Evolutionary conservation across 805 yeast species (phyloP).

Genomic region (Suhomyces pyralidae): DNA sequence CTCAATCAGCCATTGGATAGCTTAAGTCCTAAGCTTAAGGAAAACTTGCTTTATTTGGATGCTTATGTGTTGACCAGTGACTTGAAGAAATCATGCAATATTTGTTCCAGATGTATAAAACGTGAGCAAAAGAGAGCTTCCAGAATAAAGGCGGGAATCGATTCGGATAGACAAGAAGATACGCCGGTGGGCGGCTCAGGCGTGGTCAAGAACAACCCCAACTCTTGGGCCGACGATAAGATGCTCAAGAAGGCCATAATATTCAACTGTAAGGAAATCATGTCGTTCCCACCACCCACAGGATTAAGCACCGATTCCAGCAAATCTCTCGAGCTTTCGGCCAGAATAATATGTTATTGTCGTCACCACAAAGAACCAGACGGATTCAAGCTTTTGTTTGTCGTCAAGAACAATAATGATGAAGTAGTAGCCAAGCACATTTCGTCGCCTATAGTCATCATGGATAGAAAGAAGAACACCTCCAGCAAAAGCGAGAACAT

Average conservation of each 20-base stretch:
- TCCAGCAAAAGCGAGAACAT: slow-evolving; percentile 13
- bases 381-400: slow-evolving; percentile 75
- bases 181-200: slow-evolving; percentile 18
- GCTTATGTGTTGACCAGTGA: slow-evolving; percentile 72
- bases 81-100: slow-evolving; percentile 53
- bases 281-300: slow-evolving; percentile 64
- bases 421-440: slow-evolving; percentile 67
- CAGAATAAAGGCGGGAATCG: slow-evolving; percentile 72
- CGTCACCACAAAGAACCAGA: slow-evolving; percentile 88
- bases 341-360: slow-evolving; percentile 92
- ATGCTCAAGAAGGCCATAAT: slow-evolving; percentile 79
- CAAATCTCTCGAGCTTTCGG: slow-evolving; percentile 47
- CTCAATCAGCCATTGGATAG: slow-evolving; percentile 49
- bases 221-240: slow-evolving; percentile 71
- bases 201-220: slow-evolving; percentile 50
- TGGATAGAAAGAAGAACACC: slow-evolving; percentile 83
- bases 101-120: slow-evolving; percentile 85
- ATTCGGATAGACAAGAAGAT: slow-evolving; percentile 8
- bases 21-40: slow-evolving; percentile 39
- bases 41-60: slow-evolving; percentile 65
- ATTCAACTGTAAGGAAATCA: slow-evolving; percentile 86
- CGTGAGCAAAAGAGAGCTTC: slow-evolving; percentile 93
- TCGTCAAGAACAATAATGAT: slow-evolving; percentile 59
- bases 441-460: slow-evolving; percentile 78
- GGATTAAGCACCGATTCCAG: slow-evolving; percentile 30